phyloP scores from a whole-genome alignment of 177 flowering plant genomes.

The Tripterygium wilfordii region DNA sequence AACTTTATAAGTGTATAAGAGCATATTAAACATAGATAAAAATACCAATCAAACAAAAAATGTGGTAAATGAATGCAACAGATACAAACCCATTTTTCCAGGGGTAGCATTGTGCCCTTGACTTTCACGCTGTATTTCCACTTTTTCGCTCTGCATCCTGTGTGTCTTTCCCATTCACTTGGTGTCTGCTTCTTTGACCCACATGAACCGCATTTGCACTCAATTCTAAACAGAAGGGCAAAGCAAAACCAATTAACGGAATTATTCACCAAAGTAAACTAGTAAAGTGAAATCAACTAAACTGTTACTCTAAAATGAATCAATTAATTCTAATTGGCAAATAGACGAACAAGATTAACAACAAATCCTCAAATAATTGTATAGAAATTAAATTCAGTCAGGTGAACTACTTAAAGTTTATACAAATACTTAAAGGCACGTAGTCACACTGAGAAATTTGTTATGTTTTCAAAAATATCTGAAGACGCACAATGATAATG shows the following conservation, averaged over 20 bases:
- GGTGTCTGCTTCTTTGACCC: slow-evolving; percentile 66
- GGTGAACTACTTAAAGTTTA: too few relatives aligned
- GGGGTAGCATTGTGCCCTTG: slow-evolving; percentile 59
- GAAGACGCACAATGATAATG: background rate
- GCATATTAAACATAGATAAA: too few relatives aligned
- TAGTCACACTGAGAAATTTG: background rate
- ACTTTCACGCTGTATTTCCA: slow-evolving; percentile 91
- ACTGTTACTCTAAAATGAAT: too few relatives aligned
- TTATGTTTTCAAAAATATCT: background rate
- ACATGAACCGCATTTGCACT: slow-evolving; percentile 78
- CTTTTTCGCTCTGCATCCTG: slow-evolving; percentile 82
- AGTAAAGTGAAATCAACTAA: background rate
- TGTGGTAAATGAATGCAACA: background rate
- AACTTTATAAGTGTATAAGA: too few relatives aligned
- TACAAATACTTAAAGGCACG: too few relatives aligned
- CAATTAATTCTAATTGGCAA: background rate
- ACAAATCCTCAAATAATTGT: too few relatives aligned
- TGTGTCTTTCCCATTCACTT: slow-evolving; percentile 92
- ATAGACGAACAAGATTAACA: background rate
- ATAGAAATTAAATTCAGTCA: too few relatives aligned
- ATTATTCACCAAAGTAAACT: background rate
- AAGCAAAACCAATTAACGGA: background rate
- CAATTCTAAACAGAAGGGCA: slow-evolving; percentile 38
- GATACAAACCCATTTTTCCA: slow-evolving; percentile 85
- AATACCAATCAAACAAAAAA: background rate